Evolutionary conservation across 257 asterid species (phyloP), one percentile per base, ranked within the genome.

Genomic region (Paulownia fortunei): DNA sequence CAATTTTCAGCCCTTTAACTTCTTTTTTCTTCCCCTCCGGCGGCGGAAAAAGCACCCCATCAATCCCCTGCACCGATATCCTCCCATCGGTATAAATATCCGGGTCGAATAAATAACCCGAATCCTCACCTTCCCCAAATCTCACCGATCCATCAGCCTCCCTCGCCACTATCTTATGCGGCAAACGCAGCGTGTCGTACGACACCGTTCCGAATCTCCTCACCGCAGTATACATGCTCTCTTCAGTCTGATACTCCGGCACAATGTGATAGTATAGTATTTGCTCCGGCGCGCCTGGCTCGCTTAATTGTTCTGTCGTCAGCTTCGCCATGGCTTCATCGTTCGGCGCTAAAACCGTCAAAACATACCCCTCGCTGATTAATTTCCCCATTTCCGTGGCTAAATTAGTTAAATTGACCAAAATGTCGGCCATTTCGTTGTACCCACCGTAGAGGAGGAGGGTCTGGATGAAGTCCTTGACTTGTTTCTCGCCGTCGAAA

Each of bases 141-240:
- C 83, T 87, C 6, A 89, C 94, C 13, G 90, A 85, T 63, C 94
- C 94, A 59, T 89, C 94, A 47, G 90, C 92, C 42, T 89, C 94
- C 81, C 77, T 87, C 0, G 94, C 94, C 30, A 71, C 65, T 36
- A 89, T 66, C 80, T 86, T 87, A 46, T 82, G 86, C 4, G 90
- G 92, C 72, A 87, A 74, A 52, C 87, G 79, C 74, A 89, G 26
- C 1, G 92, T 87, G 24, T 86, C 94, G 63, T 87, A 89, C 42
- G 68, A 79, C 60, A 89, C 82, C 67, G 86, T 87, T 32, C 90
- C 89, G 36, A 89, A 87, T 61, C 89, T 84, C 56, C 90, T 79
- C 46, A 85, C 94, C 7, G 94, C 86, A 73, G 84, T 89, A 44
- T 89, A 89, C 94, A 89, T 89, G 69, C 94, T 89, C 41, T 89